Conservation (phyloP, 441 rosid genomes). For the Iberis amara region DNA sequence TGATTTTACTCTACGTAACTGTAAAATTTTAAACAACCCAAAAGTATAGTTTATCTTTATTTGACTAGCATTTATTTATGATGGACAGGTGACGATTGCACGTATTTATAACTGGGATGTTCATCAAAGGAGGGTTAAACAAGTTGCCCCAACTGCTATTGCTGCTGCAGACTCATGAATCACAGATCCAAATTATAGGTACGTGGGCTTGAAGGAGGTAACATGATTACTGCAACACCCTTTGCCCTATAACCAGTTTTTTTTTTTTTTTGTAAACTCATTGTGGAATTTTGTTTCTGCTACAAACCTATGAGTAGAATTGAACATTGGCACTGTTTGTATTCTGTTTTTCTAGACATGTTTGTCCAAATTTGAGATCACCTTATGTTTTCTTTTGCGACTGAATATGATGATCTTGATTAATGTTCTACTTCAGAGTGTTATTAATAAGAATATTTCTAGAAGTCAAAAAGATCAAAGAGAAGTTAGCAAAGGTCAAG, state of each 20-base stretch:
- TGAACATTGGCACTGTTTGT: constrained; percentile 1
- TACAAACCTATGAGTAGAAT: constrained; percentile 18
- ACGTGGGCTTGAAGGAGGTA: constrained; percentile 10
- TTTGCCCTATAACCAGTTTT: too few species aligned
- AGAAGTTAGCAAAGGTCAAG: constrained; percentile 8
- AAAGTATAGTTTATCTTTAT: constrained; percentile 1
- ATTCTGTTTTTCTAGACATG: neutral
- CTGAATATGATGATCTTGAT: constrained; percentile 10
- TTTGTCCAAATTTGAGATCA: neutral
- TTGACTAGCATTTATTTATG: neutral
- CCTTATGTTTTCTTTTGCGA: constrained; percentile 2
- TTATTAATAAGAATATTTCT: neutral
- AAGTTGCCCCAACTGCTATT: constrained; percentile 40
- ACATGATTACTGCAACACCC: neutral
- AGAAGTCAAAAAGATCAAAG: neutral
- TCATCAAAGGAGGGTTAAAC: constrained; percentile 66
- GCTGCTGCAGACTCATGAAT: constrained; percentile 43
- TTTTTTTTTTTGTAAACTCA: constrained; percentile 11
- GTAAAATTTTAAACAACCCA: neutral
- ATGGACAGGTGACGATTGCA: constrained; percentile 63
- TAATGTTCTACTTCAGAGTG: neutral
- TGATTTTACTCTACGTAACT: neutral
- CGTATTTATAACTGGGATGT: constrained; percentile 87
- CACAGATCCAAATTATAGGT: constrained; percentile 3
- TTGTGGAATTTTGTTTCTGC: constrained; percentile 17